These are phyloP conservation scores for Tylopilus sp. DNA, from an alignment of 1,284 basidiomycete genomes.

Conservation along the genomic window DNA sequence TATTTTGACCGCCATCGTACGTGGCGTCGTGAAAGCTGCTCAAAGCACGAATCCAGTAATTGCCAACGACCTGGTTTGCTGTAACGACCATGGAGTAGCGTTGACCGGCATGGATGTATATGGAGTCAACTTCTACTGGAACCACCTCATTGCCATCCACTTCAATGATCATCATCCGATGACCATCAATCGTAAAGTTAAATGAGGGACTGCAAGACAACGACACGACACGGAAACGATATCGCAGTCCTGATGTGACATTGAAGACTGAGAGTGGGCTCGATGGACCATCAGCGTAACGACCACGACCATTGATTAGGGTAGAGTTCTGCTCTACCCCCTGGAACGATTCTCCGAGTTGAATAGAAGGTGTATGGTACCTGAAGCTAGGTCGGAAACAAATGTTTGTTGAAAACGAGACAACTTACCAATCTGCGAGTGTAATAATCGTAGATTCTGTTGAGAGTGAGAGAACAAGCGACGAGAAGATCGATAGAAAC, in stretches of 20 bases:
- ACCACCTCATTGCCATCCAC: constrained; percentile 57
- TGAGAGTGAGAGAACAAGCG: neutral
- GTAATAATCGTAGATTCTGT: constrained; percentile 44
- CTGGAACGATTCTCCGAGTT: constrained; percentile 11
- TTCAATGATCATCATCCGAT: constrained; percentile 58
- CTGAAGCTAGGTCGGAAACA: constrained; percentile 20
- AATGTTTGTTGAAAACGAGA: neutral
- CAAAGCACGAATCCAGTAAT: constrained; percentile 56
- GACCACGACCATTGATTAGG: constrained; percentile 28
- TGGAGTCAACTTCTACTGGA: constrained; percentile 52
- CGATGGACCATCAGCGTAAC: constrained; percentile 29
- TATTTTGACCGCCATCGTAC: constrained; percentile 54
- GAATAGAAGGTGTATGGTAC: constrained; percentile 36
- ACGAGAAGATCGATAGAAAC: neutral
- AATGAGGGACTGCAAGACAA: constrained; percentile 48
- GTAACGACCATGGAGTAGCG: constrained; percentile 45
- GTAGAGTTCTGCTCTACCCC: constrained; percentile 23
- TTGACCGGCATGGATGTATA: constrained; percentile 51
- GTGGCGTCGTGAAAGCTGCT: constrained; percentile 13
- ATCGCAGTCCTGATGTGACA: constrained; percentile 29
- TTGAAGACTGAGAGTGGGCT: constrained; percentile 46
- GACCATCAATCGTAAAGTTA: constrained; percentile 54
- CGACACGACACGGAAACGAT: constrained; percentile 47
- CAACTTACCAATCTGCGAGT: constrained; percentile 41
- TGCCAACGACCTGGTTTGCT: neutral